phyloP scores from a whole-genome alignment of 495 filamentous ascomycete genomes.

The Aeminium ludgeri region DNA sequence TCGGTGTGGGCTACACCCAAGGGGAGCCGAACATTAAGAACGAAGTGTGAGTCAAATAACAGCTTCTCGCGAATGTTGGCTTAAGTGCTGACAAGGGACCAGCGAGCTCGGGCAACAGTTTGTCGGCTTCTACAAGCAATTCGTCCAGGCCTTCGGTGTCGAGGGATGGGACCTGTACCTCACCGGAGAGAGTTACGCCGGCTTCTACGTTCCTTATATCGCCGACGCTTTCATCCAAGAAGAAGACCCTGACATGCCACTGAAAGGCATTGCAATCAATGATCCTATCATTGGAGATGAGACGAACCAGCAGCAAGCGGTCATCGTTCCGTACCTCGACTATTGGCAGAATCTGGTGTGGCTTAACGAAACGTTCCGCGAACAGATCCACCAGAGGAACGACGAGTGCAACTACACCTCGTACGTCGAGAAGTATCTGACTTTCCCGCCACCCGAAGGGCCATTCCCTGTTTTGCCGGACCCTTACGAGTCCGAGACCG shows the following conservation, averaged over 20 bases:
- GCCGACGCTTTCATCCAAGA: conserved; percentile 11
- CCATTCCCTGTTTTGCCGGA: conserved; percentile 20
- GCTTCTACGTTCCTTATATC: conserved; percentile 18
- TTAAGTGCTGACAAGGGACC: neutral
- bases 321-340: conserved; percentile 33
- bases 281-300: conserved; percentile 4
- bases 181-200: conserved; percentile 16
- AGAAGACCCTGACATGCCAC: conserved; percentile 13
- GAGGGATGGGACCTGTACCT: conserved; percentile 14
- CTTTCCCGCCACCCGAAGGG: conserved; percentile 33
- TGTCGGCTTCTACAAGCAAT: conserved; percentile 23
- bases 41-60: conserved; percentile 23
- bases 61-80: too few species aligned
- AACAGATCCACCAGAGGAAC: conserved; percentile 31
- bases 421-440: conserved; percentile 38
- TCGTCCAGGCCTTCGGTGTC: conserved; percentile 15
- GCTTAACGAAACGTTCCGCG: conserved; percentile 38
- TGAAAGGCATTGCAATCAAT: conserved; percentile 16
- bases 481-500: conserved; percentile 22
- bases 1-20: conserved; percentile 54
- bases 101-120: conserved; percentile 51
- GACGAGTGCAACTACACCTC: conserved; percentile 39
- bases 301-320: conserved; percentile 22
- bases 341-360: conserved; percentile 38
- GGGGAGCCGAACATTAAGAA: conserved; percentile 35